Evolutionary conservation across 495 filamentous ascomycete species (phyloP), one percentile per base, ranked within the genome.

Genomic region (Thermothielavioides terrestris): DNA sequence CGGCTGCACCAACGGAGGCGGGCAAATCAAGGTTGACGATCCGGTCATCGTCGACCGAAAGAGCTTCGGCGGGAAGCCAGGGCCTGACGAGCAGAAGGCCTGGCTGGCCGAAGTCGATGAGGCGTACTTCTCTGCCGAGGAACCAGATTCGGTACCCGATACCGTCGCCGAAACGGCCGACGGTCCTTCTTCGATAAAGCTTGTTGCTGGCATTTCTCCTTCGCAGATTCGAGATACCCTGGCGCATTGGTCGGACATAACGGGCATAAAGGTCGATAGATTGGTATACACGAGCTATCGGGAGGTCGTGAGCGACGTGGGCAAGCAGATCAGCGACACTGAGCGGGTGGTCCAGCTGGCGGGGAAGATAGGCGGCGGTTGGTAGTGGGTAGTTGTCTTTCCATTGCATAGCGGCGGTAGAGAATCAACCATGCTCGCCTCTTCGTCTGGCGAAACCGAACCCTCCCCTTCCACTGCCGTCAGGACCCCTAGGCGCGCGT

Each of bases 1-100:
- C 9, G 92, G 92, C 1, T 98, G 92, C 65, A 98, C 92, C 41
- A 98, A 97, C 61, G 92, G 92, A 0, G 92, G 92, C 20, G 92
- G 92, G 1, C 92, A 98, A 72, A 83, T 98, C 50, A 91, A 94
- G 50, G 81, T 84, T 17, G 85, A 85, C 32, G 92, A 98, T 63
- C 76, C 83, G 14, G 49, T 75, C 2, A 63, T 77, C 6, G 54
- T 77, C 18, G 72, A 72, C 27, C 61, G 71, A 14, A 72, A 63
- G 46, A 62, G 63, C 7, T 50, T 69, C 9, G 70, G 66, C 14
- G 61, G 69, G 6, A 82, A 82, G 56, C 77, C 79, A 25, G 82
- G 81, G 0, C 74, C 78, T 10, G 74, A 79, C 63, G 86, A 85
- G 54, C 89, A 95, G 69, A 88, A 85, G 59, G 80, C 83, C 36